Base-by-base conservation (phyloP, 257 asterid species). In the Agastache rugosa region DNA sequence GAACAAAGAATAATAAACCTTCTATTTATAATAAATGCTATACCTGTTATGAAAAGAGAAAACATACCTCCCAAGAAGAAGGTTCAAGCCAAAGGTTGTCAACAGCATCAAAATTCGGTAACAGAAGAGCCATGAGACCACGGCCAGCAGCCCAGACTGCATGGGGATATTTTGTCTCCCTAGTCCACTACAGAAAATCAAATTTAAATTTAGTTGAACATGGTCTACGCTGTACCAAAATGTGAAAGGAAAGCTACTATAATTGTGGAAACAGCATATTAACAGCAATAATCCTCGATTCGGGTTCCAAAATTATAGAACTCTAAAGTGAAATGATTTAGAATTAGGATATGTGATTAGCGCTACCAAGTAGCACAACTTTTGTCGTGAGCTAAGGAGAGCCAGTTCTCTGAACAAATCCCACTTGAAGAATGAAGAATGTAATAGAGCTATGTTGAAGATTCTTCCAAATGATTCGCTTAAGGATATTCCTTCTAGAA, bases 111-210 rank as follows among this genome's bases (percentile, higher is more conserved):
- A 90, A 94, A 81, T 90, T 89, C 51, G 99, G 99, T 72, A 94
- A 83, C 41, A 94, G 90, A 81, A 81, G 85, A 75, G 99, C 96
- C 76, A 92, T 78, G 42, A 94, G 93, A 79, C 97, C 89, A 73
- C 99, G 97, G 76, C 99, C 99, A 75, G 97, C 92, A 79, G 99
- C 97, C 99, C 99, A 94, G 76, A 94, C 92, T 67, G 99, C 97
- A 81, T 94, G 99, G 35, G 99, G 97, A 61, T 74, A 82, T 83
- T 90, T 92, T 64, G 96, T 81, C 82, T 94, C 97, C 88, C 88
- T 82, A 63, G 89, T 88, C 99, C 97, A 94, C 98, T 94, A 71
- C 72, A 68, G 17, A 71, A 44, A 62, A 71, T 27, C 16, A 82
- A 70, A 64, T 19, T 11, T 67, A 66, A 20, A 50, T 67, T 69